phyloP scores from a whole-genome alignment of 371 early-diverging fungal species.

The Cladochytrium tenue region DNA sequence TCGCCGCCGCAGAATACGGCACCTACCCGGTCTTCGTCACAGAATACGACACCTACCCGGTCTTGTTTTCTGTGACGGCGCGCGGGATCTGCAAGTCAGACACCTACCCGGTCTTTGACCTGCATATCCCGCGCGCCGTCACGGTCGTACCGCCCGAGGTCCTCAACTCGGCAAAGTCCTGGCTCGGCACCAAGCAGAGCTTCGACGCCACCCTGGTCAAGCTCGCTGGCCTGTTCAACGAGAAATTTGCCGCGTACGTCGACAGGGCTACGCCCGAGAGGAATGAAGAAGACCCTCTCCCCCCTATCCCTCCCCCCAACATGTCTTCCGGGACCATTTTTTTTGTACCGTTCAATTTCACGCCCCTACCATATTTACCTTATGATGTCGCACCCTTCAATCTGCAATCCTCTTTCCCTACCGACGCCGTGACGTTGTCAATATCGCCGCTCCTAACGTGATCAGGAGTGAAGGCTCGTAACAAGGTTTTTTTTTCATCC shows the following conservation, averaged over 20 bases:
- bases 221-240: conserved; percentile 81
- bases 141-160: conserved; percentile 82
- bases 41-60: conserved; percentile 17
- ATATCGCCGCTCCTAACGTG: too few species aligned
- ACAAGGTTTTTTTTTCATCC: too few species aligned
- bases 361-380: too few species aligned
- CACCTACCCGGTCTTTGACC: conserved; percentile 79
- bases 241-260: conserved; percentile 87
- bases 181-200: conserved; percentile 71
- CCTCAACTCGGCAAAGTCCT: conserved; percentile 84
- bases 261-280: too few species aligned
- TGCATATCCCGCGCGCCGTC: conserved; percentile 77
- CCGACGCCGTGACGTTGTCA: too few species aligned
- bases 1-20: conserved; percentile 78
- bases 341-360: too few species aligned
- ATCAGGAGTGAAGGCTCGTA: too few species aligned
- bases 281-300: too few species aligned
- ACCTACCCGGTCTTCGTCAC: conserved; percentile 80
- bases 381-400: too few species aligned
- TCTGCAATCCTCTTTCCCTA: too few species aligned
- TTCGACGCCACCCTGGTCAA: conserved; percentile 69
- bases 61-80: conserved; percentile 3
- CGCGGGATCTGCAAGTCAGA: conserved; percentile 75
- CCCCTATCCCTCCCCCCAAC: too few species aligned
- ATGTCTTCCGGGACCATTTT: too few species aligned